A percentile compares a stretch with the other conserved stretches of the same genome.
phyloP scores from a whole-genome alignment of 345 rosid species.

The Orychophragmus violaceus region DNA sequence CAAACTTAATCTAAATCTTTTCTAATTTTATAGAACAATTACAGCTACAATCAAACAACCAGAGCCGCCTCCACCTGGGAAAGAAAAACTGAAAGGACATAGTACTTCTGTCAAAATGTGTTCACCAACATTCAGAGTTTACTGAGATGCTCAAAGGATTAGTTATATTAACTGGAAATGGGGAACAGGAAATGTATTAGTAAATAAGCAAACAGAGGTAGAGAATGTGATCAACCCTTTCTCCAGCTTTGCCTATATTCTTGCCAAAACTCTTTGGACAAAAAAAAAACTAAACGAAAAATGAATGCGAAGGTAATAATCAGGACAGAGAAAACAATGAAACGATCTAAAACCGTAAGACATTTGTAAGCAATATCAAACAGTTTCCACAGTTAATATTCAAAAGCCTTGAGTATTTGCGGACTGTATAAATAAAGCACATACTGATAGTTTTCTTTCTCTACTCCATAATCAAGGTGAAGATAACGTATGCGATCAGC shows the following conservation, averaged over 20 bases:
- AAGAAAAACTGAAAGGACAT: background rate
- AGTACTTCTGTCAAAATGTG: background rate
- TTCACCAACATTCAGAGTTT: background rate
- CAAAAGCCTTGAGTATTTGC: constrained; percentile 4
- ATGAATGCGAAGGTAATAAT: background rate
- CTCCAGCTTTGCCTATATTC: background rate
- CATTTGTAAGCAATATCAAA: background rate
- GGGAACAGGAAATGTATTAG: background rate
- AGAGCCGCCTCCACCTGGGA: background rate
- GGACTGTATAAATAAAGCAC: constrained; percentile 20
- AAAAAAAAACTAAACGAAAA: background rate
- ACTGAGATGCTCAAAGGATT: background rate
- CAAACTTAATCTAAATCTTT: background rate
- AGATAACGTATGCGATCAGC: constrained; percentile 58
- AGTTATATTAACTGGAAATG: background rate
- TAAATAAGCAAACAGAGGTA: background rate
- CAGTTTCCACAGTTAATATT: background rate
- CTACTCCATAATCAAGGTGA: constrained; percentile 61
- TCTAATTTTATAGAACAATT: background rate
- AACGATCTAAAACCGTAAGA: background rate
- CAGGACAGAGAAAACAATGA: background rate
- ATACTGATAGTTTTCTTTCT: constrained; percentile 64
- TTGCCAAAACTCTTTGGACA: background rate
- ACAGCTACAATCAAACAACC: background rate
- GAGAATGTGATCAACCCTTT: background rate